Conservation (phyloP, 192 early-diverging fungal species). For the Powellomyces hirtus region DNA sequence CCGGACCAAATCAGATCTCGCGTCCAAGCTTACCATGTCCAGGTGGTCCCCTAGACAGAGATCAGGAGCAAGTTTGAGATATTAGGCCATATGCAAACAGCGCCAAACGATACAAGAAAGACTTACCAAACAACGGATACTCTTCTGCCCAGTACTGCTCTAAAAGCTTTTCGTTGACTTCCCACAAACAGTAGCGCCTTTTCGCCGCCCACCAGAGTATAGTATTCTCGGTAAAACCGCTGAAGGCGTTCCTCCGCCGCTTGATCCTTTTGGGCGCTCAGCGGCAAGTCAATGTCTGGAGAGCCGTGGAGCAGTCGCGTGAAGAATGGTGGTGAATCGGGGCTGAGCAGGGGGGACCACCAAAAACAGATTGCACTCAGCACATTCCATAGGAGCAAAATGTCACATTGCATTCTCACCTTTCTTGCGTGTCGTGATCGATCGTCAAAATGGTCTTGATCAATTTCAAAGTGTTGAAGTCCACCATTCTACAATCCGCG, state of each 20-base stretch:
- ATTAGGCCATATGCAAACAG: too few species aligned
- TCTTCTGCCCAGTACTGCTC: slow-evolving; percentile 12
- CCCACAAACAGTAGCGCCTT: slow-evolving; percentile 18
- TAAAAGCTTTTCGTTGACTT: slow-evolving; percentile 29
- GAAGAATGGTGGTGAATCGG: slow-evolving; percentile 17
- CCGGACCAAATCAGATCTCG: too few species aligned
- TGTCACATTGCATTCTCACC: slow-evolving; percentile 4
- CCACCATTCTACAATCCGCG: slow-evolving; percentile 36
- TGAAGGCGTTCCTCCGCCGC: slow-evolving; percentile 14
- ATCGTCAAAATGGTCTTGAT: slow-evolving; percentile 25
- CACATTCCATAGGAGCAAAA: too few species aligned
- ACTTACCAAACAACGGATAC: slow-evolving; percentile 31
- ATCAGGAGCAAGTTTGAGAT: too few species aligned
- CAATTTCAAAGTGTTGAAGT: slow-evolving; percentile 38
- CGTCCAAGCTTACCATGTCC: slow-evolving; percentile 30
- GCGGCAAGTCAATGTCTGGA: neutral
- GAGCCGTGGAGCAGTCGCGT: slow-evolving; percentile 17
- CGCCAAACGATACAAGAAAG: too few species aligned
- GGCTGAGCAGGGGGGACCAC: neutral
- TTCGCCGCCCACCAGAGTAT: neutral
- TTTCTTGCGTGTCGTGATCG: slow-evolving; percentile 10
- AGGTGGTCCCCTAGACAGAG: slow-evolving; percentile 40
- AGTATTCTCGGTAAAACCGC: slow-evolving; percentile 17
- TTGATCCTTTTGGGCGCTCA: neutral
- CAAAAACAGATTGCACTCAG: too few species aligned